Base-by-base conservation (phyloP, 345 rosid genomes). In the Gossypium mustelinum region DNA sequence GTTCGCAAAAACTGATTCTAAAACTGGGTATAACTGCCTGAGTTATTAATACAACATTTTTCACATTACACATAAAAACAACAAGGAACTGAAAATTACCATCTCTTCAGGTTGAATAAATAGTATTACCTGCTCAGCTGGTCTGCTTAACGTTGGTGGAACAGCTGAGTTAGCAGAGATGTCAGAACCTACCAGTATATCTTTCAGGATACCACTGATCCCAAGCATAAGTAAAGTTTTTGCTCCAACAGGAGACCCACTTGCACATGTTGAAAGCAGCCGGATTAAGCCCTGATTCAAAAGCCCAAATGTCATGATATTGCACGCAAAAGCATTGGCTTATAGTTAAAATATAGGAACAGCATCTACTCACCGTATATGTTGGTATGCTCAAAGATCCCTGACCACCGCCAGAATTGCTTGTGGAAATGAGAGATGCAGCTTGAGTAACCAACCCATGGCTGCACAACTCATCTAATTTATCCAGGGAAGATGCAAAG, bases 381-480 rank as follows among this genome's bases (percentile, higher is more conserved):
- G 98, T 95, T 58, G 98, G 86, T 62, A 87, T 80, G 78, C 97
- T 89, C 25, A 95, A 89, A 71, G 97, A 95, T 70, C 98, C 90
- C 84, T 93, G 99, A 55, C 97, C 98, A 79, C 98, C 90, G 39
- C 99, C 97, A 4, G 97, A 82, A 83, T 82, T 90, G 86, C 89
- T 93, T 11, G 99, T 78, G 18, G 99, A 96, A 76, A 96, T 92
- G 52, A 96, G 98, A 68, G 97, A 75, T 8, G 98, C 94, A 79
- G 99, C 99, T 83, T 96, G 99, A 25, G 97, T 82, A 76, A 96
- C 99, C 78, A 96, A 80, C 65, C 97, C 97, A 85, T 96, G 94
- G 82, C 93, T 90, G 81, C 99, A 96, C 61, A 96, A 81, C 81
- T 88, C 97, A 83, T 96, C 99, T 72, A 93, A 77, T 83, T 92